Evolutionary conservation across 768 basidiomycete genomes (phyloP).

Genomic region (Clitopilus hobsonii): DNA sequence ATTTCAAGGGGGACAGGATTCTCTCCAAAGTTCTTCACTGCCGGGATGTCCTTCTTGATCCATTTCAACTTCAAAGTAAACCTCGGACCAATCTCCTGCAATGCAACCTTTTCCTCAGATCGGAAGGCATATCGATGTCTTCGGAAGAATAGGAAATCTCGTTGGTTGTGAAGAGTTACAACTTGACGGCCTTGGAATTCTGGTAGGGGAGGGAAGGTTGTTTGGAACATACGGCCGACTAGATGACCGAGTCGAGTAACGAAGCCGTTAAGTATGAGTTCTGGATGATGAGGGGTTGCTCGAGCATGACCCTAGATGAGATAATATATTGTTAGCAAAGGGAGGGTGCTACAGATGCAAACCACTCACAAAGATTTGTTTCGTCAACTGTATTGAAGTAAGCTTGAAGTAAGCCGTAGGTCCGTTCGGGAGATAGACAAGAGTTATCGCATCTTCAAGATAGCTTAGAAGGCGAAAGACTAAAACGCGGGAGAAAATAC

Average conservation of each 20-base stretch:
- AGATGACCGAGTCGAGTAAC: constrained; percentile 91
- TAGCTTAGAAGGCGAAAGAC: constrained; percentile 1
- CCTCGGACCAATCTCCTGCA: constrained; percentile 97
- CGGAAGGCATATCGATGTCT: constrained; percentile 93
- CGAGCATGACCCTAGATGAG: constrained; percentile 79
- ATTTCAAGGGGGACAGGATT: constrained; percentile 52
- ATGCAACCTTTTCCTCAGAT: constrained; percentile 81
- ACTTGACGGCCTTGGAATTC: constrained; percentile 97
- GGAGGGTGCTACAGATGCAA: not conserved
- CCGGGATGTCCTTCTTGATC: constrained; percentile 84
- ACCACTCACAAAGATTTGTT: constrained; percentile 78
- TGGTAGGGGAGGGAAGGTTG: constrained; percentile 90
- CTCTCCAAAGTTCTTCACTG: constrained; percentile 67
- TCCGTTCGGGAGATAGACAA: constrained; percentile 86
- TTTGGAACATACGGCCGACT: constrained; percentile 94
- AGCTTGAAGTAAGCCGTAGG: constrained; percentile 96
- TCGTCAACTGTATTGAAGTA: constrained; percentile 80
- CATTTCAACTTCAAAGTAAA: constrained; percentile 93
- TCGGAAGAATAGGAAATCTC: constrained; percentile 97
- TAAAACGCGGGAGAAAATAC: not conserved
- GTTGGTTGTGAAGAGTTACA: constrained; percentile 94
- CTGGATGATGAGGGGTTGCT: constrained; percentile 89
- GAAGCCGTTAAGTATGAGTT: constrained; percentile 93
- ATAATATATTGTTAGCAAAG: not conserved
- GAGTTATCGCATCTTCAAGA: constrained; percentile 79